Percentiles rank a stretch among this genome's conserved stretches.
phyloP scores from a whole-genome alignment of 2,329 filamentous ascomycete species.

The Pyricularia sp. region DNA sequence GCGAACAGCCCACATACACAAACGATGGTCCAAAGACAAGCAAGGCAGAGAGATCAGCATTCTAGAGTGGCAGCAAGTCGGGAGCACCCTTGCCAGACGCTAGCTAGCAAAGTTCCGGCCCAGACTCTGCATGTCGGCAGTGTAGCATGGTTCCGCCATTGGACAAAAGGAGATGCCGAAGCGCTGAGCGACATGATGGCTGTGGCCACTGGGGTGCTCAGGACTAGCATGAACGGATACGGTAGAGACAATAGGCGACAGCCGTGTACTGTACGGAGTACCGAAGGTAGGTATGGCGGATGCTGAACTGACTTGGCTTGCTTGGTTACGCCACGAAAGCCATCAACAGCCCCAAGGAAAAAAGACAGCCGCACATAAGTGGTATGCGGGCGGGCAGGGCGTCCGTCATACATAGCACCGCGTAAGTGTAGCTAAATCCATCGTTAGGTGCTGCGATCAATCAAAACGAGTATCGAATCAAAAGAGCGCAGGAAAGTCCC shows the following conservation, averaged over 20 bases:
- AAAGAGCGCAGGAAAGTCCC: not conserved
- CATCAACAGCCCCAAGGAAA: not conserved
- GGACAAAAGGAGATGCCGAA: not conserved
- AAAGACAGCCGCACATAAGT: not conserved
- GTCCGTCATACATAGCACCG: not conserved
- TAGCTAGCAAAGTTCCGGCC: not conserved
- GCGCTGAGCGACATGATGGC: not conserved
- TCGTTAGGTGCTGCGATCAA: not conserved
- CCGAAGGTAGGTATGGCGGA: not conserved
- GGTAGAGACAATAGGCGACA: not conserved
- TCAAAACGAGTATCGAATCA: not conserved
- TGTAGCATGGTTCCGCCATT: not conserved
- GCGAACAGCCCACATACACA: not conserved
- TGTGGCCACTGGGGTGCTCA: not conserved
- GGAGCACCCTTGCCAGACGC: not conserved
- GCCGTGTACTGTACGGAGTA: not conserved
- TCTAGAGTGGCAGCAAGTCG: not conserved
- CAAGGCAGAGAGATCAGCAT: not conserved
- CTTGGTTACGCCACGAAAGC: not conserved
- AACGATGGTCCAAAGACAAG: not conserved
- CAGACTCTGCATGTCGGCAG: not conserved
- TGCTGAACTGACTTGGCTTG: too few relatives aligned
- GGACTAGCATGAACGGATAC: not conserved
- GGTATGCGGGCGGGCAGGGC: not conserved
- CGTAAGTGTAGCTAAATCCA: too few relatives aligned